Conservation (phyloP, 1,284 basidiomycete species). For the Flammula alnicola region DNA sequence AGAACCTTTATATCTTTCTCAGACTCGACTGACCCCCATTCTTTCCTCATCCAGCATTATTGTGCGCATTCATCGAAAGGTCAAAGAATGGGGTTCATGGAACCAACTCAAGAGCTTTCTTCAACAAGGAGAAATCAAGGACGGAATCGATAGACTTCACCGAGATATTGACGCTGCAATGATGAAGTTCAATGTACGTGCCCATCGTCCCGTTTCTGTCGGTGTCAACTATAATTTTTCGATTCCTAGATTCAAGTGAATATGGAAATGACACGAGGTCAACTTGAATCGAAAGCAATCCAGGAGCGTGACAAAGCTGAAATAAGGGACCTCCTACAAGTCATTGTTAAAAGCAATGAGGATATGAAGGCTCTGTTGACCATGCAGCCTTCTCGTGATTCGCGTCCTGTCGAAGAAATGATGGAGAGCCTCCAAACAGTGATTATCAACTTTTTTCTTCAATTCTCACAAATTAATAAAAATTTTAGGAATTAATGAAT, state of each 20-base stretch:
- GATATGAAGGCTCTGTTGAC: slow-evolving; percentile 36
- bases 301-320: slow-evolving; percentile 42
- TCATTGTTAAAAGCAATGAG: slow-evolving; percentile 36
- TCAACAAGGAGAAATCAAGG: slow-evolving; percentile 42
- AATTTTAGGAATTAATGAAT: slow-evolving; percentile 39
- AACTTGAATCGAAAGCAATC: slow-evolving; percentile 29
- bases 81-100: slow-evolving; percentile 42
- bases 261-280: slow-evolving; percentile 33
- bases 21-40: background rate
- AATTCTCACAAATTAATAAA: slow-evolving; percentile 1
- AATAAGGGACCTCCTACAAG: slow-evolving; percentile 41
- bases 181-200: slow-evolving; percentile 39
- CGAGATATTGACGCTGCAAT: slow-evolving; percentile 42
- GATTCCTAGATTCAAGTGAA: slow-evolving; percentile 32
- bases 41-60: slow-evolving; percentile 33
- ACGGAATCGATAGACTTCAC: slow-evolving; percentile 43
- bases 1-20: background rate
- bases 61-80: slow-evolving; percentile 35
- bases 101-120: slow-evolving; percentile 42
- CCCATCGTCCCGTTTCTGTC: background rate
- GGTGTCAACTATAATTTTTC: background rate
- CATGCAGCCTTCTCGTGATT: slow-evolving; percentile 23
- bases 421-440: slow-evolving; percentile 49
- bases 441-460: slow-evolving; percentile 8
- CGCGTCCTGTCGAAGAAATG: slow-evolving; percentile 38